Evolutionary conservation across 129 eudicot species (phyloP).

Genomic region (Calendula officinalis): DNA sequence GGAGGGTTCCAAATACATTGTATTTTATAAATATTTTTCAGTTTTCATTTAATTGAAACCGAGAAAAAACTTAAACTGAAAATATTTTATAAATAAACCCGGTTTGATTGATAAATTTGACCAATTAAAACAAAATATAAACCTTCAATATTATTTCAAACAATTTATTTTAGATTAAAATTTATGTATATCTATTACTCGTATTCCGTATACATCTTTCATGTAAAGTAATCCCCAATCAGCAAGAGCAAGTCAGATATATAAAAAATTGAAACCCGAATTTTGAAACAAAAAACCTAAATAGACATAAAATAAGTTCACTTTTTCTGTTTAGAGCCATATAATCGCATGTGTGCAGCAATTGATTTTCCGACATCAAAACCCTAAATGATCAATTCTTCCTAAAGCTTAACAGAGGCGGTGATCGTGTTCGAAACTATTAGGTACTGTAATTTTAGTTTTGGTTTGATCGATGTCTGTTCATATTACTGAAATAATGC

Average conservation of each 20-base stretch:
- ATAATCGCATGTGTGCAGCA: constrained; percentile 16
- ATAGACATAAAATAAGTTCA: constrained; percentile 3
- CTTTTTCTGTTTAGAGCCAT: constrained; percentile 1
- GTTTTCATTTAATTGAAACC: no score
- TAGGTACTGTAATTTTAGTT: neutral
- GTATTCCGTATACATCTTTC: neutral
- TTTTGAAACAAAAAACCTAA: neutral
- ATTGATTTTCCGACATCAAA: constrained; percentile 24
- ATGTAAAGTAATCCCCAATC: constrained; percentile 3
- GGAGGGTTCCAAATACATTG: no score
- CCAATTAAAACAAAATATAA: no score
- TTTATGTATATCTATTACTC: no score
- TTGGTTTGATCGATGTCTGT: neutral
- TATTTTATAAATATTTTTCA: no score
- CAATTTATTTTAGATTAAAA: no score
- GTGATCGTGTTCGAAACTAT: neutral
- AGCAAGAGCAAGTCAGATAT: neutral
- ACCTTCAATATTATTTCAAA: no score
- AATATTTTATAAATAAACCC: no score
- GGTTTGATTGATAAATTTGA: no score
- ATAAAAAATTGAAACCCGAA: neutral
- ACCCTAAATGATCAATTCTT: constrained; percentile 24
- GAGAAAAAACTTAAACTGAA: no score
- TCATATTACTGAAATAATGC: neutral
- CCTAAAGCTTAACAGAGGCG: neutral